phyloP scores from a whole-genome alignment of 2,329 filamentous ascomycete species.

The Metarhizium robertsii region DNA sequence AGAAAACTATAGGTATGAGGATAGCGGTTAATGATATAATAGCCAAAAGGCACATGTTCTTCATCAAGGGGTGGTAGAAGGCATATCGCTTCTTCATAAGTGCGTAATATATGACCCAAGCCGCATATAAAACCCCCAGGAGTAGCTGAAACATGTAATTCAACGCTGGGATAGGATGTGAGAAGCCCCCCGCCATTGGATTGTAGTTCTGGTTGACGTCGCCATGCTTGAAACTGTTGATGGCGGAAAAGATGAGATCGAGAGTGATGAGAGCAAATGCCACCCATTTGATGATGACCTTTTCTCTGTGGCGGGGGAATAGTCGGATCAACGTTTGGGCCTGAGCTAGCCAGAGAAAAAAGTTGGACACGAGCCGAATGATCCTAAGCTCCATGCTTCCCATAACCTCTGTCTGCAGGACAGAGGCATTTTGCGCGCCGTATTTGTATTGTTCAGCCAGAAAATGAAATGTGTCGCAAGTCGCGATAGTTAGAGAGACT shows the following conservation, averaged over 20 bases:
- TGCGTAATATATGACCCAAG: conserved; percentile 89
- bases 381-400: conserved; percentile 79
- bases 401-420: conserved; percentile 70
- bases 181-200: conserved; percentile 64
- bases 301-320: conserved; percentile 93
- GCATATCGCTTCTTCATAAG: conserved; percentile 87
- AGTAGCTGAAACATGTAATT: conserved; percentile 86
- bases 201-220: conserved; percentile 31
- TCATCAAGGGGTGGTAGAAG: conserved; percentile 85
- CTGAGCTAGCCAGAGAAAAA: conserved; percentile 94
- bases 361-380: conserved; percentile 87
- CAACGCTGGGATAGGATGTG: conserved; percentile 81
- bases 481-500: conserved; percentile 87
- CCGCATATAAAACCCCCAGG: conserved; percentile 78
- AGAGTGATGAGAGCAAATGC: conserved; percentile 88
- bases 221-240: conserved; percentile 70
- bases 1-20: conserved; percentile 83
- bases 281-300: conserved; percentile 98
- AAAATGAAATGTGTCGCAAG: conserved; percentile 79
- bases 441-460: conserved; percentile 71
- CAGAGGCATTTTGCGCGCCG: conserved; percentile 70
- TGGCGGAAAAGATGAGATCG: conserved; percentile 81
- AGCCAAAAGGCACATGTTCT: conserved; percentile 76
- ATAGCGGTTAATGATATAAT: conserved; percentile 72
- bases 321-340: conserved; percentile 93